Percentiles rank a stretch among this genome's conserved stretches.
Conservation (phyloP, 2,329 filamentous ascomycete genomes). For the Zasmidium cellare region DNA sequence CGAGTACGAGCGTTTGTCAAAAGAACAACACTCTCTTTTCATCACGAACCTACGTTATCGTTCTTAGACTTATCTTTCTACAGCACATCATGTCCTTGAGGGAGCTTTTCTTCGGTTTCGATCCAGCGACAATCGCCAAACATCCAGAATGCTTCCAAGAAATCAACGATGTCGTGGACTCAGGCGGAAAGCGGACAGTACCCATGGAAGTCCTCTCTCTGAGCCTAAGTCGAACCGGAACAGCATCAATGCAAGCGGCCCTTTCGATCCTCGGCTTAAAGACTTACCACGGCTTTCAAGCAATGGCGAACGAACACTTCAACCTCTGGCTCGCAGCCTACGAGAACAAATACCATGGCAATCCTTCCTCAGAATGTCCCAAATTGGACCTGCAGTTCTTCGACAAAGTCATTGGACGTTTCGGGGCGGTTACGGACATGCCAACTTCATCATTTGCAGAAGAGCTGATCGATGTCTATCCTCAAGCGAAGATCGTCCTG, state of each 20-base stretch:
- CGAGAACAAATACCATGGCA: neutral
- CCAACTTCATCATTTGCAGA: conserved; percentile 18
- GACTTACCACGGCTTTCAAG: conserved; percentile 3
- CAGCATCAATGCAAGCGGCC: conserved; percentile 1
- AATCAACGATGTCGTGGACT: conserved; percentile 51
- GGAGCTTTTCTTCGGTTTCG: conserved; percentile 20
- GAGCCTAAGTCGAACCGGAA: neutral
- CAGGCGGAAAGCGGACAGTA: neutral
- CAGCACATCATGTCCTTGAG: neutral
- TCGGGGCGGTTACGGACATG: conserved; percentile 34
- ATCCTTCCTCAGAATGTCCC: neutral
- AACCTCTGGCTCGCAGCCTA: neutral
- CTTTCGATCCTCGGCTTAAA: neutral
- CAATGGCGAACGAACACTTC: neutral
- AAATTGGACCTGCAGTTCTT: conserved; percentile 18
- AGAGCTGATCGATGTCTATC: conserved; percentile 31
- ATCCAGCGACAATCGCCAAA: conserved; percentile 27
- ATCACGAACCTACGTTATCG: no score
- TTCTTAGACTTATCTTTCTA: no score
- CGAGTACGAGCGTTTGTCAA: no score
- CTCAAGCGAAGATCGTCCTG: conserved; percentile 25
- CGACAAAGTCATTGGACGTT: conserved; percentile 32
- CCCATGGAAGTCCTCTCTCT: conserved; percentile 3
- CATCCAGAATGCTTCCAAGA: conserved; percentile 43
- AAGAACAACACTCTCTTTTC: no score